These are phyloP conservation scores for Blepharisma stoltei DNA, from an alignment of 73 alveolate species.

Conservation along the genomic window DNA sequence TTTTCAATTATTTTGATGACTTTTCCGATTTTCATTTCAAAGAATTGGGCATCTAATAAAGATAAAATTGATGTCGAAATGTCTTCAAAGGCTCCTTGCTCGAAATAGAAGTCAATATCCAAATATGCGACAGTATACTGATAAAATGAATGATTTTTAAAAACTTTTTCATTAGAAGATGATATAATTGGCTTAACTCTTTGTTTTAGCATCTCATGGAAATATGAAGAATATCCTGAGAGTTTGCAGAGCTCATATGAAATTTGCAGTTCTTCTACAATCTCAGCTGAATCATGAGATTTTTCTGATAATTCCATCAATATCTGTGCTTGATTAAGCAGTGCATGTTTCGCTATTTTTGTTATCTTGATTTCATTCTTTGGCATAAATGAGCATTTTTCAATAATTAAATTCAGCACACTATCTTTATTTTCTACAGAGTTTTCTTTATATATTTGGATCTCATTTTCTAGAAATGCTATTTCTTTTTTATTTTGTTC, in stretches of 20 bases:
- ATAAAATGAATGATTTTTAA: background rate
- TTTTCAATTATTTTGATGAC: background rate
- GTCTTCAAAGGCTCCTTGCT: background rate
- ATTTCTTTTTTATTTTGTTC: no score
- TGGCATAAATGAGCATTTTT: background rate
- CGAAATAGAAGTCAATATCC: background rate
- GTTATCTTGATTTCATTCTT: background rate
- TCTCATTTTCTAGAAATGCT: no score
- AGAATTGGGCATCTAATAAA: background rate
- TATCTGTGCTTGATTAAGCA: background rate
- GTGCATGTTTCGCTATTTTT: conserved; percentile 3
- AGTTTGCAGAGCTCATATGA: background rate
- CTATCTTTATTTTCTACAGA: no score
- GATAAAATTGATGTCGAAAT: background rate
- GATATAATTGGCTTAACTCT: background rate
- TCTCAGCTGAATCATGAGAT: background rate
- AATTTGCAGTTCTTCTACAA: background rate
- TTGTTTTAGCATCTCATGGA: conserved; percentile 4
- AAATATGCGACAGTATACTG: background rate
- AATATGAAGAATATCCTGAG: background rate
- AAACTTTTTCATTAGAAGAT: background rate
- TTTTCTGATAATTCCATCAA: background rate
- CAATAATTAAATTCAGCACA: no score
- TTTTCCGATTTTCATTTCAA: background rate
- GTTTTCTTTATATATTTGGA: no score